phyloP scores from a whole-genome alignment of 2,329 filamentous ascomycete genomes.

The Ceratocystis diversiconidia region DNA sequence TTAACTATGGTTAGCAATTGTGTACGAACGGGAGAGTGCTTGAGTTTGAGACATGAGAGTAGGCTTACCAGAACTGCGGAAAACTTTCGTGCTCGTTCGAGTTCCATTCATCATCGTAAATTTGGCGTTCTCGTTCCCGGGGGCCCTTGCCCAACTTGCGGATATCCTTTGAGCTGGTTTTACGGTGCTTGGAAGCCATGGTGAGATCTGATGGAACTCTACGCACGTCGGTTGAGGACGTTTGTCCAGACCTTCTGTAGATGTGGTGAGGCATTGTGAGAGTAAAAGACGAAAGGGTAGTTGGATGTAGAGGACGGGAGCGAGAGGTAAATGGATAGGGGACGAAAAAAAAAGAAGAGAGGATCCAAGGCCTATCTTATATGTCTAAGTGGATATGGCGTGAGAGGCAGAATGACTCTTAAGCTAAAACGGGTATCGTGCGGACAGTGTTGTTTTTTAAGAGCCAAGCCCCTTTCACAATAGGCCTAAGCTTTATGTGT shows the following conservation, averaged over 20 bases:
- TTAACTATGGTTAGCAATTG: slow-evolving; percentile 12
- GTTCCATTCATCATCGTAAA: slow-evolving; percentile 32
- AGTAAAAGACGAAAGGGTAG: slow-evolving; percentile 13
- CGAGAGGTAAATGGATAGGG: not conserved
- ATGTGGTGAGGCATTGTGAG: slow-evolving; percentile 42
- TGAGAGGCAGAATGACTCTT: slow-evolving; percentile 7
- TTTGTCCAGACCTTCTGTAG: slow-evolving; percentile 38
- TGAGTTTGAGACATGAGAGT: not conserved
- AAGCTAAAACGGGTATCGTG: slow-evolving; percentile 7
- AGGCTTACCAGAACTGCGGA: slow-evolving; percentile 49
- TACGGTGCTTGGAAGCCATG: slow-evolving; percentile 32
- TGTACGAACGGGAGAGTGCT: not conserved
- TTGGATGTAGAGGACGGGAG: not conserved
- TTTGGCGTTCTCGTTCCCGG: slow-evolving; percentile 36
- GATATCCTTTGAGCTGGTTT: slow-evolving; percentile 28
- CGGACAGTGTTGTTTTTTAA: not conserved
- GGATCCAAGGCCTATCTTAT: slow-evolving; percentile 18
- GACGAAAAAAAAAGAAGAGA: not conserved
- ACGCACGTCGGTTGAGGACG: slow-evolving; percentile 41
- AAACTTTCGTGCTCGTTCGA: slow-evolving; percentile 46
- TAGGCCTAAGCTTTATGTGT: slow-evolving; percentile 7
- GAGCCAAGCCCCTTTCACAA: slow-evolving; percentile 6
- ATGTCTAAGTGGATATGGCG: slow-evolving; percentile 8
- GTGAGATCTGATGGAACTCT: slow-evolving; percentile 34
- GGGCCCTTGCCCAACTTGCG: slow-evolving; percentile 39